These are phyloP conservation scores for Helicocarpus griseus DNA, from an alignment of 2,329 filamentous ascomycete genomes.

Conservation along the genomic window DNA sequence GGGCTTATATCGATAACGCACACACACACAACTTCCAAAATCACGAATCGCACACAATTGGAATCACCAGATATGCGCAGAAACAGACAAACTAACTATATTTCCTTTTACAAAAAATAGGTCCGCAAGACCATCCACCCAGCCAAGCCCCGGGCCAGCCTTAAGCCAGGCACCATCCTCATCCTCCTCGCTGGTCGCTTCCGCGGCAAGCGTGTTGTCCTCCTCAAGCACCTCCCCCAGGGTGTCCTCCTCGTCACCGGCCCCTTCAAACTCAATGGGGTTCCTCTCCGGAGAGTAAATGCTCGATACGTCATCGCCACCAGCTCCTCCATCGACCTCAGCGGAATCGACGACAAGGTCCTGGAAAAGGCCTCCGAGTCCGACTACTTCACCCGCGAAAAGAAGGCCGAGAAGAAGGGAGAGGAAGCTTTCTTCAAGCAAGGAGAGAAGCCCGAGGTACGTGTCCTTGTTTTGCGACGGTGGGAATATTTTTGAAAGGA, in stretches of 20 bases:
- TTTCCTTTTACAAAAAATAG: slow-evolving; percentile 47
- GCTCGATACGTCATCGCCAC: slow-evolving; percentile 43
- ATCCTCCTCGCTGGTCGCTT: slow-evolving; percentile 99
- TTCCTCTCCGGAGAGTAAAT: slow-evolving; percentile 73
- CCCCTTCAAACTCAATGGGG: slow-evolving; percentile 99
- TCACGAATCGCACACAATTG: neutral
- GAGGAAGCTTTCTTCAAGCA: slow-evolving; percentile 99
- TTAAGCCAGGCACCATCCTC: slow-evolving; percentile 90
- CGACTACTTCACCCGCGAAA: slow-evolving; percentile 96
- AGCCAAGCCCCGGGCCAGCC: slow-evolving; percentile 76
- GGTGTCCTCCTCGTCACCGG: slow-evolving; percentile 98
- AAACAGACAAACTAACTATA: slow-evolving; percentile 16
- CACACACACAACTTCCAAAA: neutral
- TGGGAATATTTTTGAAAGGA: slow-evolving; percentile 2
- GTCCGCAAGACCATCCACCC: slow-evolving; percentile 88
- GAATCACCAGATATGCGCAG: neutral
- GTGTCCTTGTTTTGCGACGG: slow-evolving; percentile 29
- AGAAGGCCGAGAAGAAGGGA: slow-evolving; percentile 82
- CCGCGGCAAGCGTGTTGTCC: slow-evolving; percentile 98
- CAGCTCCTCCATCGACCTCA: slow-evolving; percentile 48
- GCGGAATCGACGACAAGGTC: slow-evolving; percentile 62
- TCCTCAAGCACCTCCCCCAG: slow-evolving; percentile 95
- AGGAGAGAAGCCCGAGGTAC: slow-evolving; percentile 92
- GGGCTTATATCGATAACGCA: neutral
- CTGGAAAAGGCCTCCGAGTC: slow-evolving; percentile 76